Conservation (phyloP, 2,329 filamentous ascomycete genomes). For the Phaeosphaeriaceae sp. region DNA sequence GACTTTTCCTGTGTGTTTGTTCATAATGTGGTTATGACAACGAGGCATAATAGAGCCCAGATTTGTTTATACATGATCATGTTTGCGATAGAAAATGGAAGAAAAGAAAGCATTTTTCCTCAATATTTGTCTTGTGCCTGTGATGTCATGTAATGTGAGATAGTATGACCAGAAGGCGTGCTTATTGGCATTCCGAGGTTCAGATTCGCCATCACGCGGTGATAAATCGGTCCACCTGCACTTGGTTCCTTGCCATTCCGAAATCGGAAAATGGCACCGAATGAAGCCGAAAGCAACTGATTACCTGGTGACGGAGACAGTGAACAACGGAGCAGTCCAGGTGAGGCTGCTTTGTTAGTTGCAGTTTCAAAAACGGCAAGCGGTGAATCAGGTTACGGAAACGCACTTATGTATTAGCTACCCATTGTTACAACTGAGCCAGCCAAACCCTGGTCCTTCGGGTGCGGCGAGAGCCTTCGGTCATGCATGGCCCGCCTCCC, state of each 20-base stretch:
- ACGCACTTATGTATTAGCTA: too few species aligned
- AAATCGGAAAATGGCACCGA: conserved; percentile 19
- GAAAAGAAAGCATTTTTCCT: conserved; percentile 14
- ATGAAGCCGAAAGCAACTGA: conserved; percentile 9
- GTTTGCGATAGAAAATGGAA: conserved; percentile 7
- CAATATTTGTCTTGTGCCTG: not conserved
- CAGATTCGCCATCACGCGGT: conserved; percentile 10
- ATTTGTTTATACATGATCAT: conserved; percentile 5
- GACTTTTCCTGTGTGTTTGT: not conserved
- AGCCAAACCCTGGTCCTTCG: conserved; percentile 21
- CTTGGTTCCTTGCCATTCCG: conserved; percentile 19
- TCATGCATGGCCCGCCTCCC: conserved; percentile 20
- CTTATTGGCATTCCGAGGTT: not conserved
- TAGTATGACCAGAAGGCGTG: not conserved
- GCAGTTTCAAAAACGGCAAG: conserved; percentile 15
- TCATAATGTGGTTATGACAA: not conserved
- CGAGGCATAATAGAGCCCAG: not conserved
- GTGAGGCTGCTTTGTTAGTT: not conserved
- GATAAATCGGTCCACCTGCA: conserved; percentile 8
- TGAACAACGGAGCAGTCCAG: conserved; percentile 1
- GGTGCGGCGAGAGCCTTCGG: conserved; percentile 30
- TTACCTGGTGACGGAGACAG: conserved; percentile 7
- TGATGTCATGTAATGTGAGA: not conserved
- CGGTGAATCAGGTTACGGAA: conserved; percentile 17
- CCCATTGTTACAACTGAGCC: conserved; percentile 10